A percentile compares a stretch with the other conserved stretches of the same genome.
Evolutionary conservation across 805 yeast species (phyloP).

Genomic region (Groenewaldozyma tartarivorans): DNA sequence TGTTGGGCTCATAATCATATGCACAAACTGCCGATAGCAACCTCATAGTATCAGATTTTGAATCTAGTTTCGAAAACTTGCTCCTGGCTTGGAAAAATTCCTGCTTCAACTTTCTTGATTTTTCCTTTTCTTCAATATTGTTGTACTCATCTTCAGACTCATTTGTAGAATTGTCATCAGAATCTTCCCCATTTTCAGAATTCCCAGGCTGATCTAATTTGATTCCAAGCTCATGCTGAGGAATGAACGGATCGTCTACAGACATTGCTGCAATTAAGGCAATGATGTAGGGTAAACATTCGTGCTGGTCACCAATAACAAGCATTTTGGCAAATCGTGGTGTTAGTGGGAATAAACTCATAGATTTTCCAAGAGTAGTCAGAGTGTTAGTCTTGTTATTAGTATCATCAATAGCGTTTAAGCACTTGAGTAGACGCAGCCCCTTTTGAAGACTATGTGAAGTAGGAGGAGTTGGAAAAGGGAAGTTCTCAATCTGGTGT

Average conservation of each 20-base stretch:
- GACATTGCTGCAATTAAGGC: slow-evolving; percentile 87
- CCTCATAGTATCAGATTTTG: slow-evolving; percentile 63
- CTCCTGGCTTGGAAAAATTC: slow-evolving; percentile 35
- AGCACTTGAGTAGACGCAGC: slow-evolving; percentile 50
- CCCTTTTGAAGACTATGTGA: slow-evolving; percentile 51
- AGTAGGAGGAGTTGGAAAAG: slow-evolving; percentile 93
- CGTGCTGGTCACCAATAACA: slow-evolving; percentile 76
- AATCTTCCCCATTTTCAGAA: neutral
- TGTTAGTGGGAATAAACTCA: slow-evolving; percentile 86
- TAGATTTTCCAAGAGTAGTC: slow-evolving; percentile 72
- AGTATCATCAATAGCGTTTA: slow-evolving; percentile 82
- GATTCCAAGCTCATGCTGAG: slow-evolving; percentile 66
- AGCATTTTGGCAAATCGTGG: slow-evolving; percentile 91
- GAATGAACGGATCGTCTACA: slow-evolving; percentile 84
- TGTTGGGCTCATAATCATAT: slow-evolving; percentile 51
- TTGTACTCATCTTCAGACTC: slow-evolving; percentile 23
- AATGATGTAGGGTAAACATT: slow-evolving; percentile 78
- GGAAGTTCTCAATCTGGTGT: slow-evolving; percentile 80
- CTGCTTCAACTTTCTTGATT: slow-evolving; percentile 27
- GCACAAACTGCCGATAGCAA: slow-evolving; percentile 81
- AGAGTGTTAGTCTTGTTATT: slow-evolving; percentile 38
- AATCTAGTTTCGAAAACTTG: slow-evolving; percentile 59
- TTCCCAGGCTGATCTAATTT: slow-evolving; percentile 8
- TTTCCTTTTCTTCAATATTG: slow-evolving; percentile 25
- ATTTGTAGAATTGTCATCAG: slow-evolving; percentile 11